Percentiles rank a stretch among this genome's conserved stretches.
Conservation (phyloP, 2,329 filamentous ascomycete genomes). For the Ascocoryne sarcoides region DNA sequence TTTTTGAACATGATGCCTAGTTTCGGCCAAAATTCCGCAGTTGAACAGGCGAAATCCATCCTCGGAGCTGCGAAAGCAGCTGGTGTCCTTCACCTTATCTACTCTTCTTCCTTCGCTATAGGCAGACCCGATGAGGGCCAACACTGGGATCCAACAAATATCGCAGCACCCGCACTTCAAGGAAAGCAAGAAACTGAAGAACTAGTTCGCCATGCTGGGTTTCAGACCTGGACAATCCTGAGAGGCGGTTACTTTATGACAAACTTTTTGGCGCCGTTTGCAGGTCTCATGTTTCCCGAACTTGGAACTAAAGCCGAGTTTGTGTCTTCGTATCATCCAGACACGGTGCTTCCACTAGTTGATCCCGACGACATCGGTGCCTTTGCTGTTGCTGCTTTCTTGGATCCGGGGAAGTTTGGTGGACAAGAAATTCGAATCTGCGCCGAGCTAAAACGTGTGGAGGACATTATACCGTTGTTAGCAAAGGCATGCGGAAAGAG, state of each 20-base stretch:
- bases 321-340: neutral
- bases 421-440: neutral
- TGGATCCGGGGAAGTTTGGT: conserved; percentile 10
- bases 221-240: conserved; percentile 11
- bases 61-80: conserved; percentile 7
- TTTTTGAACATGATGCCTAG: conserved; percentile 11
- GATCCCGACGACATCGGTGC: conserved; percentile 12
- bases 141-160: neutral
- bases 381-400: conserved; percentile 12
- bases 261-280: conserved; percentile 7
- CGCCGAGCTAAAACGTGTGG: neutral
- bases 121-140: neutral
- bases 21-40: conserved; percentile 3
- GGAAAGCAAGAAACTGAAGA: conserved; percentile 9
- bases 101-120: conserved; percentile 4
- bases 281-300: conserved; percentile 4
- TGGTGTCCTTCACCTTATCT: conserved; percentile 7
- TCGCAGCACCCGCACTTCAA: conserved; percentile 1
- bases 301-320: neutral
- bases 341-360: neutral
- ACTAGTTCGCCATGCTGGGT: conserved; percentile 5
- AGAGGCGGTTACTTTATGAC: conserved; percentile 5
- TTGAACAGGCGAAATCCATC: conserved; percentile 8
- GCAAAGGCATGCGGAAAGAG: neutral
- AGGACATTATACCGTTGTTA: neutral